Evolutionary conservation across 2,329 filamentous ascomycete species (phyloP), one percentile per base, ranked within the genome.

Genomic region (Cordyceps sp.): DNA sequence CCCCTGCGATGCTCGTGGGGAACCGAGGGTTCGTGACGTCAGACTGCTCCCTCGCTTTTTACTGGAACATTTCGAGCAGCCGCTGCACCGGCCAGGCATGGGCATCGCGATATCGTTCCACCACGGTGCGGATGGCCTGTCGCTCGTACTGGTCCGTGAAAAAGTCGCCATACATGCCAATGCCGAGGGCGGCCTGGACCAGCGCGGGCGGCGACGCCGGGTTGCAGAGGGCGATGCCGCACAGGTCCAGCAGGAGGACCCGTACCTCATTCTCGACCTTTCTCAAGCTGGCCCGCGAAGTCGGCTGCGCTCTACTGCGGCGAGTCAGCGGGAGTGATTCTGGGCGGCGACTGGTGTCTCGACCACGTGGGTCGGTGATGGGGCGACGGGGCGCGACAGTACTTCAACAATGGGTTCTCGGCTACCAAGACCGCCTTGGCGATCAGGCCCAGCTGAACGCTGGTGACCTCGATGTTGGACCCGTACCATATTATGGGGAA

Each of bases 61-160:
- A 27, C 35, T 41, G 42, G 36, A 57, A 57, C 50, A 57, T 57
- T 10, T 47, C 49, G 12, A 54, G 42, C 22, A 57, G 33, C 9
- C 48, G 49, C 35, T 49, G 44, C 0, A 57, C 55, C 1, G 55
- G 55, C 55, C 55, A 58, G 2, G 55, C 55, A 18, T 53, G 48
- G 12, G 53, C 47, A 30, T 59, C 59, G 6, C 54, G 53, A 33
- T 63, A 65, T 29, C 54, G 61, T 30, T 64, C 61, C 5, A 55
- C 53, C 4, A 58, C 58, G 0, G 45, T 54, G 13, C 49, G 49
- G 42, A 58, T 34, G 2, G 54, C 55, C 15, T 42, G 41, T 1
- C 54, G 43, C 35, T 58, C 55, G 29, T 55, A 57, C 9, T 42
- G 45, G 32, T 58, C 55, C 2, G 54, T 57, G 36, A 58, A 58